These are phyloP conservation scores for Haplosporangium gracile DNA, from an alignment of 192 early-diverging fungal genomes.

Conservation along the genomic window DNA sequence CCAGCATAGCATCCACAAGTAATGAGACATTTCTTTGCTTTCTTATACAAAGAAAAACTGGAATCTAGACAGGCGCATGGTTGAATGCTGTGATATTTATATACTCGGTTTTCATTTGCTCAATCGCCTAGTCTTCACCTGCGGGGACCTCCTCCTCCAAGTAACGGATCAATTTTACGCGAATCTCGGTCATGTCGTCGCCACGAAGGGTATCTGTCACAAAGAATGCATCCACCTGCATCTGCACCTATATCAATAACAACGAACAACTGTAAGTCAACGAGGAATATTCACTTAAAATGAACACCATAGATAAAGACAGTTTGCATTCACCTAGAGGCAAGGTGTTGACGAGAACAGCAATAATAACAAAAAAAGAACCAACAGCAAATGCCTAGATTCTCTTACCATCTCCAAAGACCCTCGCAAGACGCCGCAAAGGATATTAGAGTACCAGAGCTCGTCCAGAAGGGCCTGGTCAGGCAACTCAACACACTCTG, in stretches of 20 bases:
- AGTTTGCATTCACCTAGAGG: not conserved
- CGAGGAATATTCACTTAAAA: not conserved
- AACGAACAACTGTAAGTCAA: not conserved
- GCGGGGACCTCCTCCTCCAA: constrained; percentile 97
- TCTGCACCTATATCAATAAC: constrained; percentile 66
- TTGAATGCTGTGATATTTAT: not conserved
- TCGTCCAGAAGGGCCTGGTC: constrained; percentile 72
- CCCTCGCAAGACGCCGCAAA: constrained; percentile 94
- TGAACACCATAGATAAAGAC: not conserved
- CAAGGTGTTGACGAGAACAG: not conserved
- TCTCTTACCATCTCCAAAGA: constrained; percentile 92
- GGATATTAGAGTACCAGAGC: constrained; percentile 97
- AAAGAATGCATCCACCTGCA: constrained; percentile 92
- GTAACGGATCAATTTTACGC: constrained; percentile 89
- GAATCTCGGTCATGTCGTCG: constrained; percentile 92
- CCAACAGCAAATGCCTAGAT: not conserved
- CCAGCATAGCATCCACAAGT: no score
- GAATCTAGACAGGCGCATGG: not conserved
- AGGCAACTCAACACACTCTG: constrained; percentile 98
- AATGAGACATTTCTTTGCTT: no score
- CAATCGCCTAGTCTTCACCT: constrained; percentile 78
- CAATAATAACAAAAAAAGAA: not conserved
- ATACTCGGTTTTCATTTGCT: not conserved
- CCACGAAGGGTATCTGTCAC: constrained; percentile 87
- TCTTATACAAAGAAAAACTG: no score